Base-by-base conservation (phyloP, 345 rosid species). In the Citrus maxima region DNA sequence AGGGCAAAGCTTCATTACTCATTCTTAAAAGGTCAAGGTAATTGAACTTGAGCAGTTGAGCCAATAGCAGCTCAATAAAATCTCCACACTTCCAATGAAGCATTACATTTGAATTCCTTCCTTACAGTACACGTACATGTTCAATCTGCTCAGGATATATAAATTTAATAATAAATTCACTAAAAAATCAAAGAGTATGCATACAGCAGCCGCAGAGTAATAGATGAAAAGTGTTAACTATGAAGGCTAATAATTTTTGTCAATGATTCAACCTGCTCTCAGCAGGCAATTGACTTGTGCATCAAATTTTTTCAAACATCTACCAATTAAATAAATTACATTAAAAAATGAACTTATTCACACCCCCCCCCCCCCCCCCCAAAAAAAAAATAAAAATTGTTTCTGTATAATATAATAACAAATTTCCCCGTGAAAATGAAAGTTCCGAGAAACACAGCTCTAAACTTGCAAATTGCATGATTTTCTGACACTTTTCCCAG, bases 401-500 rank as follows among this genome's bases (percentile, higher is more conserved):
- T 38, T 9, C 1, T 46, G 14, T 13, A 46, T 13, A 46, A 46
- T 46, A 12, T 10, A 42, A 42, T 42, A 46, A 46, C 34, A 34
- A 30, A 68, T 24, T 66, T 21, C 10, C 16, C 9, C 7, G 49
- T 10, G 40, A 69, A 46, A 70, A 51, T 25, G n/a, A 46, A 70
- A 70, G 25, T 25, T 68, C 21, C 34, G 16, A 67, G 55, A 56
- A 78, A 54, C 18, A 38, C 34, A 49, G 18, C 62, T 73, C 37
- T 56, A 62, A 77, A 35, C 5, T 58, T 38, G 27, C 72, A 70
- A 70, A 69, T 19, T 64, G 54, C 21, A 10, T 10, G 3, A 60
- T 67, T 75, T 74, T 27, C 82, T 71, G 76, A 65, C 77, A 76
- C 54, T 82, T 83, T 85, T 81, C 73, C 56, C 76, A 69, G 84